These are phyloP conservation scores for Aspergillus tamarii DNA, from an alignment of 2,329 filamentous ascomycete species.

Conservation along the genomic window DNA sequence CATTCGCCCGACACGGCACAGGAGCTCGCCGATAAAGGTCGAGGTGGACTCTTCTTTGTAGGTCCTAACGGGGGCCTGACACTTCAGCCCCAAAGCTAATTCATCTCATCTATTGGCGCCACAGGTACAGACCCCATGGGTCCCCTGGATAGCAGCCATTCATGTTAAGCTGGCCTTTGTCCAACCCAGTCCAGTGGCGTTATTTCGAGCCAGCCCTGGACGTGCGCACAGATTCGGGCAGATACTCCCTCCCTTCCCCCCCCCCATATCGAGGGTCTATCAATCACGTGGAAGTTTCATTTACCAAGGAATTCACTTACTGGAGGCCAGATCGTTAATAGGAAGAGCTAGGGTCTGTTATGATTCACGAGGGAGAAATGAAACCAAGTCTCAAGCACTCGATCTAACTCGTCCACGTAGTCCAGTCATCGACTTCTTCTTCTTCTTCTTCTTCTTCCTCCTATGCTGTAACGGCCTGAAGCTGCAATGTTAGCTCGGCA, in stretches of 20 bases:
- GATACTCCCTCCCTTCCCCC: neutral
- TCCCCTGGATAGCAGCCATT: neutral
- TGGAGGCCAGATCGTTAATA: neutral
- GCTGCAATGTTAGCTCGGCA: neutral
- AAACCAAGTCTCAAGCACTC: neutral
- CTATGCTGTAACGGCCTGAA: too few relatives aligned
- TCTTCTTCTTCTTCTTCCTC: too few relatives aligned
- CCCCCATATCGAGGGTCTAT: neutral
- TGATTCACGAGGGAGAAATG: neutral
- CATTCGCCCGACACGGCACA: neutral
- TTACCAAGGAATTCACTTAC: too few relatives aligned
- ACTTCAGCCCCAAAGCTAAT: neutral
- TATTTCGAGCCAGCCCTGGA: neutral
- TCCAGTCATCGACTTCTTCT: too few relatives aligned
- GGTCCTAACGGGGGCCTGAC: neutral
- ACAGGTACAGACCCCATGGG: neutral
- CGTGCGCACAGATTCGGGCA: neutral
- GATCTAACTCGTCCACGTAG: too few relatives aligned
- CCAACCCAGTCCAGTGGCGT: conserved; percentile 2
- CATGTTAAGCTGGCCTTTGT: too few relatives aligned
- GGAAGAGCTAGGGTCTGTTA: neutral
- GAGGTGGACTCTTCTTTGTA: neutral
- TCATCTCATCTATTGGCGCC: neutral
- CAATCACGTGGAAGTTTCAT: neutral
- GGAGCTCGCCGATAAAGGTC: neutral